These are phyloP conservation scores for Lodderomyces beijingensis DNA, from an alignment of 1,139 yeast genomes.

Conservation along the genomic window DNA sequence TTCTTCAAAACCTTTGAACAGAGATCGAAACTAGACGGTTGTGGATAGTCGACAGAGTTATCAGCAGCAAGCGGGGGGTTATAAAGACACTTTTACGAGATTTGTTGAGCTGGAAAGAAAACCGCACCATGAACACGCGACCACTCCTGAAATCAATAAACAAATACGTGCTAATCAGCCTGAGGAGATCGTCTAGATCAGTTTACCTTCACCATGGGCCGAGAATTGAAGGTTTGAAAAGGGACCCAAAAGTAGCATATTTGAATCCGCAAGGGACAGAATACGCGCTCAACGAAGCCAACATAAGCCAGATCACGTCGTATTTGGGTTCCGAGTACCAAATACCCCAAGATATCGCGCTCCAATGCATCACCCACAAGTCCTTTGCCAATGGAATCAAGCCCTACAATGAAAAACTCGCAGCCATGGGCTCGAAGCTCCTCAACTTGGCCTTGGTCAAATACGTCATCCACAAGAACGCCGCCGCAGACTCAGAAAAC, in stretches of 20 bases:
- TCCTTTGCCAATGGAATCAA: conserved; percentile 87
- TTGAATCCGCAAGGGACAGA: conserved; percentile 54
- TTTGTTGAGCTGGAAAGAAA: too few species aligned
- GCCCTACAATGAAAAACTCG: conserved; percentile 83
- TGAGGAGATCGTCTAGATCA: conserved; percentile 14
- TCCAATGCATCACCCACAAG: conserved; percentile 87
- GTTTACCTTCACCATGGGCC: conserved; percentile 51
- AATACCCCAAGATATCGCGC: conserved; percentile 51
- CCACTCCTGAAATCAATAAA: too few species aligned
- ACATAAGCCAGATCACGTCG: conserved; percentile 43
- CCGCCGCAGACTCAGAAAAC: background rate
- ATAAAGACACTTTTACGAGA: too few species aligned
- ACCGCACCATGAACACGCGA: too few species aligned
- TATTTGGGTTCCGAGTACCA: conserved; percentile 42
- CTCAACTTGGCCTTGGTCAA: conserved; percentile 58
- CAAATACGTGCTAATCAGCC: too few species aligned
- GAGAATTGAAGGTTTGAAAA: conserved; percentile 68
- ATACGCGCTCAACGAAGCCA: conserved; percentile 53
- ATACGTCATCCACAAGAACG: conserved; percentile 40
- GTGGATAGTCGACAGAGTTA: too few species aligned
- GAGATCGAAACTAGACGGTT: too few species aligned
- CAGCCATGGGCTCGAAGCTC: conserved; percentile 73
- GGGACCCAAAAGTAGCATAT: conserved; percentile 65
- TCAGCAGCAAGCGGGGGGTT: too few species aligned
- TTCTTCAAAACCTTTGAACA: too few species aligned